Evolutionary conservation across 371 early-diverging fungal species (phyloP), one percentile per base, ranked within the genome.

Genomic region (Rhizomucor miehei): DNA sequence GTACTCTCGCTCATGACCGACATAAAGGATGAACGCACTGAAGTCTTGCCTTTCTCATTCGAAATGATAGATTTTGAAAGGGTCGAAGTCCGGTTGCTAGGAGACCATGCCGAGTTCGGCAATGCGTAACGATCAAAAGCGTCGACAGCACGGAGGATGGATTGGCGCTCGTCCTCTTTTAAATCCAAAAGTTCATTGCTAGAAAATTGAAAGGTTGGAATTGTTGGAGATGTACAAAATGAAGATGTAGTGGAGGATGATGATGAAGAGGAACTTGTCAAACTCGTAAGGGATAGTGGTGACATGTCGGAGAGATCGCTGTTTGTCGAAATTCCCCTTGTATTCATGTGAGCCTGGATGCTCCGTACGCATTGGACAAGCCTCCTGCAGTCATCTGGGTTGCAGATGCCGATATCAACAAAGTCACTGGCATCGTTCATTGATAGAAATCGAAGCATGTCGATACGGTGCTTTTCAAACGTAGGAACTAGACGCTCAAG

Each of bases 401-500:
- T 57, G 12, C 54, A 43, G 13, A 71, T 47, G 11, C 71, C 71
- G 14, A 71, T 54, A 20, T 48, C 49, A 20, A 38, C 39, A 48
- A 63, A 71, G 54, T 72, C 68, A 13, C 37, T 38, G 5, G 60
- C 48, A 23, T 60, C 58, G 14, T 48, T 53, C 64, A 66, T 66
- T 36, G 44, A 23, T 36, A 72, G 45, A 21, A 68, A 54, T 9
- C 48, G 47, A n/a, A 62, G 49, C 10, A 66, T 23, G 45, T 66
- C 66, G 23, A 72, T 59, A 3, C 57, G 44, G 8, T 51, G 57
- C n/a, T 62, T 23, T 23, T 72, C 56, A 53, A 72, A 66, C 23
- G 61, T 19, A 6, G 73, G 69, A 43, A 68, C 59, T 45, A 66
- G 60, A 24, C 64, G 66, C 46, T 61, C 60, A n/a, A 72, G 49